Percentiles rank a stretch among this genome's conserved stretches.
These are phyloP conservation scores for Coffea eugenioides DNA, from an alignment of 257 asterid genomes.

Conservation along the genomic window DNA sequence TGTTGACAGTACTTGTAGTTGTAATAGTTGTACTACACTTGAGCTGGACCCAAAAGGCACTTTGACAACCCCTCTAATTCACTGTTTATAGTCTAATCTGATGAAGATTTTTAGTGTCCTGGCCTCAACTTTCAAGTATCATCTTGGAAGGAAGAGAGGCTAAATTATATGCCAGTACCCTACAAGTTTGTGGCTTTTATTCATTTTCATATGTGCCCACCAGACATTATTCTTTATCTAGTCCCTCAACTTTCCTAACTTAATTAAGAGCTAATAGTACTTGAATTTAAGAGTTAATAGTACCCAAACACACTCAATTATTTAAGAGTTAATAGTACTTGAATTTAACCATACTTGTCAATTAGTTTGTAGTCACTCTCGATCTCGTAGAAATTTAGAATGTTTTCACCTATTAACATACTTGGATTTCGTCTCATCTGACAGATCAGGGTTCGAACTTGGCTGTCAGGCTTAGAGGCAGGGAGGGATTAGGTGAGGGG, in stretches of 20 bases:
- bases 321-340: background rate
- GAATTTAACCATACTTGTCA: no score
- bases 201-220: no score
- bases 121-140: background rate
- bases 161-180: background rate
- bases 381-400: no score
- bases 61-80: conserved; percentile 6
- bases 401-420: background rate
- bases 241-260: background rate
- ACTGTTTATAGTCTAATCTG: background rate
- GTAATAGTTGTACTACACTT: conserved; percentile 13
- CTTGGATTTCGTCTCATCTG: no score
- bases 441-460: no score
- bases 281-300: background rate
- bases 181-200: no score
- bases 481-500: no score
- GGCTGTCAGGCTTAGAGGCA: no score
- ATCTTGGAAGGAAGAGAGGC: background rate
- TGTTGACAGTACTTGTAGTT: background rate
- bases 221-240: no score
- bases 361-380: background rate
- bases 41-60: conserved; percentile 60
- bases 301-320: no score
- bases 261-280: background rate
- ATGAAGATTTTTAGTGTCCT: background rate